These are phyloP conservation scores for Lentinula sp. DNA, from an alignment of 768 basidiomycete genomes.

Conservation along the genomic window DNA sequence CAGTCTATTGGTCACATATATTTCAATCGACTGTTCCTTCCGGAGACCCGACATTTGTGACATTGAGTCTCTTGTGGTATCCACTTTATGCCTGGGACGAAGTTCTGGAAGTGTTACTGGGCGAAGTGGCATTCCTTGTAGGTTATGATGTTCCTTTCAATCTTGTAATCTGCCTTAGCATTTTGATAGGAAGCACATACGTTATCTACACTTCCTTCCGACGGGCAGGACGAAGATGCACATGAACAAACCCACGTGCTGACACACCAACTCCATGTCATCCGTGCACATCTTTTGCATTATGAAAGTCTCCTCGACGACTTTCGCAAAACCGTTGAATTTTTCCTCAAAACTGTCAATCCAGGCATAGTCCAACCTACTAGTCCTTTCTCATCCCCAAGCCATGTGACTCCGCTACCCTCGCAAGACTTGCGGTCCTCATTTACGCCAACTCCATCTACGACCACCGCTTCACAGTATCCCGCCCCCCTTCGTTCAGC, in stretches of 20 bases:
- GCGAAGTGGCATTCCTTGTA: conserved; percentile 43
- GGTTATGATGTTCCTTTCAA: conserved; percentile 7
- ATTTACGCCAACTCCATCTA: too few species aligned
- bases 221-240: background rate
- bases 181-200: conserved; percentile 35
- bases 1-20: conserved; percentile 30
- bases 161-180: background rate
- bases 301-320: conserved; percentile 48
- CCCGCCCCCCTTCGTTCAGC: background rate
- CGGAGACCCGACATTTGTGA: conserved; percentile 25
- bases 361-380: conserved; percentile 29
- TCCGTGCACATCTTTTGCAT: conserved; percentile 54
- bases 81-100: conserved; percentile 59
- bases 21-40: conserved; percentile 15
- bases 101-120: conserved; percentile 44
- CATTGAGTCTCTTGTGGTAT: conserved; percentile 41
- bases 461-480: background rate
- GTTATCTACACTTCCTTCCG: background rate
- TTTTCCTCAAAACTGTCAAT: conserved; percentile 41
- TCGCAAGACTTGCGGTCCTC: too few species aligned
- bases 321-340: conserved; percentile 45
- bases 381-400: background rate
- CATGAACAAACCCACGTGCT: conserved; percentile 31
- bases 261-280: conserved; percentile 48
- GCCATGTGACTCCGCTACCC: background rate